Evolutionary conservation across 2,329 filamentous ascomycete species (phyloP), one percentile per base, ranked within the genome.

Genomic region (Aspergillus fijiensis): DNA sequence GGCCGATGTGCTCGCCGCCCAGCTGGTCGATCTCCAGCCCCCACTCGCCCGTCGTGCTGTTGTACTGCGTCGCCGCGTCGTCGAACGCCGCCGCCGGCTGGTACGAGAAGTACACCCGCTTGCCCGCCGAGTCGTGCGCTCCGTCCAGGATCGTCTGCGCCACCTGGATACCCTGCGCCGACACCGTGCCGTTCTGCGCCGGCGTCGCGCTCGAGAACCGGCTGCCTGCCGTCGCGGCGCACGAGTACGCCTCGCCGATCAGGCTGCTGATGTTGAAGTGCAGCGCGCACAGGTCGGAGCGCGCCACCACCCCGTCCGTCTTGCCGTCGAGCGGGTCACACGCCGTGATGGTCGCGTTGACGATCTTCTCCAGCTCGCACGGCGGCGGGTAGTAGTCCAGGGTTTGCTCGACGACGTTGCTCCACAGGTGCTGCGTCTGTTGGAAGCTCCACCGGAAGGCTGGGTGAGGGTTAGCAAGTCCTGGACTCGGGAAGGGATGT

Each of bases 261-360:
- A 77, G 79, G 16, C 74, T 70, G 58, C 69, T 79, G 39, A 82
- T 64, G 65, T 85, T 76, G 68, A 80, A 81, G 49, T 79, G 65
- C 4, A 81, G 63, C 57, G 73, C 75, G 74, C 80, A 83, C 7
- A 83, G 74, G 57, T 82, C 80, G 0, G 77, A 78, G 4, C 81
- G 76, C 5, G 79, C 73, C 47, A 87, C 76, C 3, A 86, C 81
- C 11, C 84, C 83, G 58, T 87, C 84, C 0, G 74, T 77, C 49
- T 76, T 76, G 5, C 85, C 84, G 58, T 87, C 84, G 6, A 87
- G 73, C 5, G 78, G 72, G 61, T 87, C 84, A 55, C 84, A 87
- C 35, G 79, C 79, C 1, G 74, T 72, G 51, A 86, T 84, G 4
- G 84, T 86, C 42, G 76, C 74, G 65, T 85, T 85, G 21, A 82